Evolutionary conservation across 2,329 filamentous ascomycete genomes (phyloP).

Genomic region (Aspergillus ibericus): DNA sequence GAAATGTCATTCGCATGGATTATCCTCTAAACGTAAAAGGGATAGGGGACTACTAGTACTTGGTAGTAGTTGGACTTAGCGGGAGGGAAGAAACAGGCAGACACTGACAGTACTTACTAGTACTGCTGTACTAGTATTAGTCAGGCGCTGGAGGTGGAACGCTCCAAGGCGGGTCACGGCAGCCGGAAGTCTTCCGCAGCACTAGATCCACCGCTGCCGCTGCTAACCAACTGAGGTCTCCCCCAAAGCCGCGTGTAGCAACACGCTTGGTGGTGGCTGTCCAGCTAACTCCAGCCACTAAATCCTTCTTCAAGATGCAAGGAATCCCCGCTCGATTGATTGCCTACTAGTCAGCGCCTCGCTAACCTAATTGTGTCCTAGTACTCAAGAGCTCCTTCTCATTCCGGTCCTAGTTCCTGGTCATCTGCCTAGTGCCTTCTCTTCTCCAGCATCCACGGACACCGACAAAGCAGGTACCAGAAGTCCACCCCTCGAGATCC

Average conservation of each 20-base stretch:
- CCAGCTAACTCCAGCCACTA: neutral
- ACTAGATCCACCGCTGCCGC: slow-evolving; percentile 1
- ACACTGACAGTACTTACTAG: no score
- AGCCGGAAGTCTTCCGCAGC: slow-evolving; percentile 5
- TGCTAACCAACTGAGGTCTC: neutral
- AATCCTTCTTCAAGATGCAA: neutral
- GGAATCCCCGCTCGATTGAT: neutral
- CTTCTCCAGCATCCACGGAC: neutral
- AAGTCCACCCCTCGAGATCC: neutral
- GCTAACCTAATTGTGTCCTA: neutral
- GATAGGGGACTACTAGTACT: neutral
- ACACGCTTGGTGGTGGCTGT: neutral
- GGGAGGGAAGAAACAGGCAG: neutral
- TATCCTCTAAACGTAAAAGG: neutral
- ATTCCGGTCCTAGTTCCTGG: neutral
- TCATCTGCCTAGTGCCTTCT: neutral
- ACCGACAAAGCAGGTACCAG: neutral
- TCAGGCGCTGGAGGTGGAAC: neutral
- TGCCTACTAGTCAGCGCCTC: neutral
- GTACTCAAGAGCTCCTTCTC: neutral
- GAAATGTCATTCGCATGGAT: neutral
- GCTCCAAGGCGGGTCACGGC: slow-evolving; percentile 1
- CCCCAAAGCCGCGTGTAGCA: neutral
- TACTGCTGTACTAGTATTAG: neutral
- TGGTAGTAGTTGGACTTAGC: neutral